Base-by-base conservation (phyloP, 208 protist species). In the Vickermania spadyakhi region DNA sequence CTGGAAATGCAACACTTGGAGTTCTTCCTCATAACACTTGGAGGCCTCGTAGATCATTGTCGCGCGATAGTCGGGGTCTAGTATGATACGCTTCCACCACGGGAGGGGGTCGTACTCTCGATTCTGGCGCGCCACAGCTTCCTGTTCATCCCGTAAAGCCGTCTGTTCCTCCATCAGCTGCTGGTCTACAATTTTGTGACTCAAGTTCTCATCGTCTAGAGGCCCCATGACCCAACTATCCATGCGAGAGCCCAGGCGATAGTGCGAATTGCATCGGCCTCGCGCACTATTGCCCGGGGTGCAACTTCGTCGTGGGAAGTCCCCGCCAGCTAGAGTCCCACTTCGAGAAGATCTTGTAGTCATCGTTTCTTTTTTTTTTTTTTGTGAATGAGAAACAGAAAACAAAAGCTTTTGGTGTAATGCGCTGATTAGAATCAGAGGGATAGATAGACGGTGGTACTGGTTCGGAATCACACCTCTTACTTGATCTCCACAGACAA, bases 51-150 rank as follows among this genome's bases (percentile, higher is more conserved):
- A 56, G 51, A 55, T 75, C 5, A 93, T 58, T 7, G 73, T 68
- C 27, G 53, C 49, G 0, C 86, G 77, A 60, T 89, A 93, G 21
- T 27, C 62, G 1, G 41, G 25, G 41, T 84, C 68, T 2, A 93
- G 63, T 2, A 84, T 62, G 28, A 90, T 82, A 7, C 65, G 71
- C 68, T 85, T 84, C 86, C 86, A 93, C 86, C 86, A 93, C 56
- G 83, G 86, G 56, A 93, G 64, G 7, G 13, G 13, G 18, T 22
- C 14, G n/a, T 42, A n/a, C 7, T 7, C 23, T 4, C 18, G n/a
- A 7, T 59, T 4, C 55, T 59, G 7, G 11, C 22, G 55, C 11
- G 11, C 13, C 7, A 29, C 55, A 5, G 22, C 55, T 7, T 59
- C 23, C 13, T 59, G 51, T 23, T 28, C 13, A 55, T 55, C 51